phyloP scores from a whole-genome alignment of 2,329 filamentous ascomycete genomes.

The Ceratocystis ficicola region DNA sequence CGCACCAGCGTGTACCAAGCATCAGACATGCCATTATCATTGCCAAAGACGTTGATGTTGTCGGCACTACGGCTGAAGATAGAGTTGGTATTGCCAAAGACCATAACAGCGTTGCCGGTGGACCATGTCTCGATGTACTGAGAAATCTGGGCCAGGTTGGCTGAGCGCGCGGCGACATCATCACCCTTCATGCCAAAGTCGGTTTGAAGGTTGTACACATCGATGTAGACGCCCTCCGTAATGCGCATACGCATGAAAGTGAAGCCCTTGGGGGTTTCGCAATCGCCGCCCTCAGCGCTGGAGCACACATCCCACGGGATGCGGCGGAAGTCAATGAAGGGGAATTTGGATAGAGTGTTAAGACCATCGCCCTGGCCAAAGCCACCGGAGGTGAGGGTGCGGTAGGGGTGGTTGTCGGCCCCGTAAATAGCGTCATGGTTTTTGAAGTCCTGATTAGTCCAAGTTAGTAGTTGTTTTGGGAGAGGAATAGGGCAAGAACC shows the following conservation, averaged over 20 bases:
- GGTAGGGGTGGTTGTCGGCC: slow-evolving; percentile 46
- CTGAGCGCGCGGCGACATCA: slow-evolving; percentile 44
- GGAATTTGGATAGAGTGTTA: slow-evolving; percentile 49
- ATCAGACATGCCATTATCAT: slow-evolving; percentile 43
- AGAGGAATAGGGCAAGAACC: neutral
- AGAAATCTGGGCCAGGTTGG: slow-evolving; percentile 48
- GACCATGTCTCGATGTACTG: slow-evolving; percentile 45
- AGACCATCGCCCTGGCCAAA: slow-evolving; percentile 51
- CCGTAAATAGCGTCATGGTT: slow-evolving; percentile 53
- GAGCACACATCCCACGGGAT: slow-evolving; percentile 49
- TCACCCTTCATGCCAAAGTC: slow-evolving; percentile 47
- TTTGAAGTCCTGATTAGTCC: slow-evolving; percentile 43
- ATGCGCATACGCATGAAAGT: slow-evolving; percentile 51
- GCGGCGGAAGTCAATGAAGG: slow-evolving; percentile 44
- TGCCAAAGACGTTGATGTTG: slow-evolving; percentile 41
- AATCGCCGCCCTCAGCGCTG: slow-evolving; percentile 44
- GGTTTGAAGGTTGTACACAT: slow-evolving; percentile 55
- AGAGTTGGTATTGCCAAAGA: slow-evolving; percentile 54
- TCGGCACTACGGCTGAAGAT: slow-evolving; percentile 48
- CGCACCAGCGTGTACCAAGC: slow-evolving; percentile 46
- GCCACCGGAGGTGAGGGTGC: slow-evolving; percentile 53
- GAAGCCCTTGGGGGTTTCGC: slow-evolving; percentile 58
- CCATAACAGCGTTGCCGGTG: slow-evolving; percentile 47
- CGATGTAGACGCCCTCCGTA: slow-evolving; percentile 39
- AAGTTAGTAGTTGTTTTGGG: slow-evolving; percentile 7